phyloP scores from a whole-genome alignment of 116 monocot genomes.

The Zostera marina region DNA sequence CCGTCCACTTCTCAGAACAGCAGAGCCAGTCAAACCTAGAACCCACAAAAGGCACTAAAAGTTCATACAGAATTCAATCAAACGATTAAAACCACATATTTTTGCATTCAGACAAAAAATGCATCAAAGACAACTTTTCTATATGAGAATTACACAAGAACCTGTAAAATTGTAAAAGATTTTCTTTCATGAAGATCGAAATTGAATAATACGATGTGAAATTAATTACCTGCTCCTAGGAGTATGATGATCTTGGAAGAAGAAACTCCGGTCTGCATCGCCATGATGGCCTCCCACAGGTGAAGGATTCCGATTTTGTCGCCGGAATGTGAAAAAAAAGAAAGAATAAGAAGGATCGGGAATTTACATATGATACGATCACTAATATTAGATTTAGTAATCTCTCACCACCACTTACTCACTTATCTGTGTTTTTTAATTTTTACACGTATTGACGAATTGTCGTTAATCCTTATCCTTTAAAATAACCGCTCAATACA shows the following conservation, averaged over 20 bases:
- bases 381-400: too few species aligned
- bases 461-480: too few species aligned
- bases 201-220: neutral
- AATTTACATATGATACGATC: neutral
- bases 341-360: neutral
- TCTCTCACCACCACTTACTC: too few species aligned
- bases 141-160: neutral
- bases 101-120: neutral
- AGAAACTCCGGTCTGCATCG: constrained; percentile 70
- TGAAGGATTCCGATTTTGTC: neutral
- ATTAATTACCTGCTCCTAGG: constrained; percentile 59
- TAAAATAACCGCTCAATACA: too few species aligned
- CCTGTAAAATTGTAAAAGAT: neutral
- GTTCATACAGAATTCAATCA: neutral
- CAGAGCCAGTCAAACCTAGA: constrained; percentile 70
- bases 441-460: too few species aligned
- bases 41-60: neutral
- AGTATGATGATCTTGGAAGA: constrained; percentile 78
- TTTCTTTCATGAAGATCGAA: neutral
- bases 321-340: neutral
- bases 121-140: neutral
- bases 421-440: too few species aligned
- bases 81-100: neutral
- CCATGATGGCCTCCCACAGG: constrained; percentile 21
- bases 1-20: constrained; percentile 63